A percentile compares a stretch with the other conserved stretches of the same genome.
Evolutionary conservation across 208 protist genomes (phyloP).

Genomic region (Leishmania mexicana): DNA sequence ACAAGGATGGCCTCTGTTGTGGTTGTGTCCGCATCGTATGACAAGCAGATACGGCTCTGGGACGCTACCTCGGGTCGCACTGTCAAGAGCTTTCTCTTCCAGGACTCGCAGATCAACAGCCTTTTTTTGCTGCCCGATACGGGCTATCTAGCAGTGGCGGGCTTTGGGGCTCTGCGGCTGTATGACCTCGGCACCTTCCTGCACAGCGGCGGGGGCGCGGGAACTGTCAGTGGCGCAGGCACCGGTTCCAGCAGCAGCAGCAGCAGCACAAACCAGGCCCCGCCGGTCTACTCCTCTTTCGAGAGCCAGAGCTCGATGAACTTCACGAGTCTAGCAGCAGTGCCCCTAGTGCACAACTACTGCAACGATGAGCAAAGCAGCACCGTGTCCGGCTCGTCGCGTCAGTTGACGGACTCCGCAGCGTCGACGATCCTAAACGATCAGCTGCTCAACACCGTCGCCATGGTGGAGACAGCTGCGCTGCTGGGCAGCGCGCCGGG

Average conservation of each 20-base stretch:
- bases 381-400: slow-evolving; percentile 20
- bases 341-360: slow-evolving; percentile 39
- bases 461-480: slow-evolving; percentile 11
- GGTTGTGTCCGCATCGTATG: slow-evolving; percentile 83
- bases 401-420: slow-evolving; percentile 14
- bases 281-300: slow-evolving; percentile 63
- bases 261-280: slow-evolving; percentile 34
- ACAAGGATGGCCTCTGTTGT: slow-evolving; percentile 37
- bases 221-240: background rate
- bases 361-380: slow-evolving; percentile 21
- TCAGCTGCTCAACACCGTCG: slow-evolving; percentile 21
- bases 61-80: slow-evolving; percentile 72
- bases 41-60: slow-evolving; percentile 89
- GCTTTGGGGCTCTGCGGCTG: slow-evolving; percentile 71
- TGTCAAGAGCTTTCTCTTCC: slow-evolving; percentile 71
- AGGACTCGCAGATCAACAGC: slow-evolving; percentile 85
- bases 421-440: slow-evolving; percentile 20
- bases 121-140: slow-evolving; percentile 59
- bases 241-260: background rate
- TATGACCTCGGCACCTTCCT: slow-evolving; percentile 38
- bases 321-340: slow-evolving; percentile 76
- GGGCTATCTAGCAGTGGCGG: slow-evolving; percentile 64
- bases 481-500: slow-evolving; percentile 16
- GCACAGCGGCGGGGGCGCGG: slow-evolving; percentile 4
- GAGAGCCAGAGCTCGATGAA: slow-evolving; percentile 82